Base-by-base conservation (phyloP, 257 asterid genomes). In the Capsicum chinense region DNA sequence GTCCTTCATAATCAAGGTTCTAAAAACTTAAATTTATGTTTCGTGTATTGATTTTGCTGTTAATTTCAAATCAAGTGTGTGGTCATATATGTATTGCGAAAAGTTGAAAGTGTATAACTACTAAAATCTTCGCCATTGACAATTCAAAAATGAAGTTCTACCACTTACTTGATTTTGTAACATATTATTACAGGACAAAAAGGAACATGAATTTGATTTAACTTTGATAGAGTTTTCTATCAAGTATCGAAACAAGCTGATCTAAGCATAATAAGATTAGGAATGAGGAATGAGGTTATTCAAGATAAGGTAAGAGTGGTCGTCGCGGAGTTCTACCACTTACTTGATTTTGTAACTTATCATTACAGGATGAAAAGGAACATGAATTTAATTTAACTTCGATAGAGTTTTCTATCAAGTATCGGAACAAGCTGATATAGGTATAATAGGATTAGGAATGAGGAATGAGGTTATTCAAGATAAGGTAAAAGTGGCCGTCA, bases 401-500 rank as follows among this genome's bases (percentile, higher is more conserved):
- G 97, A 94, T 82, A 89, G 89, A 87, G 97, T 93, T 74, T 94
- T 94, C 90, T 92, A 87, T 88, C 94, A 92, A 79, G 97, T 95
- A 85, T 90, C 97, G 14, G 92, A 89, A 82, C 98, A 93, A 87
- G 91, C 90, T 70, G 88, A 90, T 70, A 26, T 26, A 26, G 33
- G 33, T 26, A 26, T 26, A 26, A 26, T 26, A 26, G 33, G 33
- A 26, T 26, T 26, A 26, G 33, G 33, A 26, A 26, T 26, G 33
- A 26, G 33, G 33, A 26, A 26, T 26, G 33, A 26, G 33, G 33
- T 26, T 26, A 26, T 26, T 26, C 33, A 26, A 26, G 33, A 26
- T 26, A 26, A 26, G 33, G 33, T 26, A 26, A 26, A 1, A 26
- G 33, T 26, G 33, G 33, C 2, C 33, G 33, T 26, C 33, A 1